Percentiles rank a stretch among this genome's conserved stretches.
Conservation (phyloP, 208 protist genomes). For the Entamoeba dispar region DNA sequence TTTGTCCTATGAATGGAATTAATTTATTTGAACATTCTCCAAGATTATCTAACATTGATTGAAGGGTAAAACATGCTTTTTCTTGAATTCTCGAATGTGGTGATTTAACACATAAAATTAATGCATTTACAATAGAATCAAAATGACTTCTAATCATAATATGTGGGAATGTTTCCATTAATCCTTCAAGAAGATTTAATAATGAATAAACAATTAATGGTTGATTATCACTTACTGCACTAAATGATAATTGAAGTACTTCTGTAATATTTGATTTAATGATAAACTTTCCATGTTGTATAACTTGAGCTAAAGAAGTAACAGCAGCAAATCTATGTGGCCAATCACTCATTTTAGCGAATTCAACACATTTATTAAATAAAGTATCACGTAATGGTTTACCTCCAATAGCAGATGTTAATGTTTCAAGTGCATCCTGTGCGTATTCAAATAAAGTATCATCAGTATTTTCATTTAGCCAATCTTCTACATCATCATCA, state of each 20-base stretch:
- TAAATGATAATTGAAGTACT: background rate
- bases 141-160: background rate
- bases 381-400: background rate
- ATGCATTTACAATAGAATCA: background rate
- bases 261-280: background rate
- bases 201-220: background rate
- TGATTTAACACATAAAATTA: background rate
- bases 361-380: background rate
- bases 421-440: background rate
- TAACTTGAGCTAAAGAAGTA: background rate
- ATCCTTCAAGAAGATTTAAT: background rate
- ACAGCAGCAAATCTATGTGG: background rate
- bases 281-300: background rate
- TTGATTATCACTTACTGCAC: background rate
- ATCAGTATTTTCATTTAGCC: background rate
- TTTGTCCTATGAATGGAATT: background rate
- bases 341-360: background rate
- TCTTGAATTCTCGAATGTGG: background rate
- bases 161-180: background rate
- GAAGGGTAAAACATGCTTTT: background rate
- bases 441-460: background rate
- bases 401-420: background rate
- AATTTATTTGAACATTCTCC: background rate
- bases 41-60: background rate
- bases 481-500: background rate